Evolutionary conservation across 805 yeast genomes (phyloP).

Genomic region (Nematodospora valgi): DNA sequence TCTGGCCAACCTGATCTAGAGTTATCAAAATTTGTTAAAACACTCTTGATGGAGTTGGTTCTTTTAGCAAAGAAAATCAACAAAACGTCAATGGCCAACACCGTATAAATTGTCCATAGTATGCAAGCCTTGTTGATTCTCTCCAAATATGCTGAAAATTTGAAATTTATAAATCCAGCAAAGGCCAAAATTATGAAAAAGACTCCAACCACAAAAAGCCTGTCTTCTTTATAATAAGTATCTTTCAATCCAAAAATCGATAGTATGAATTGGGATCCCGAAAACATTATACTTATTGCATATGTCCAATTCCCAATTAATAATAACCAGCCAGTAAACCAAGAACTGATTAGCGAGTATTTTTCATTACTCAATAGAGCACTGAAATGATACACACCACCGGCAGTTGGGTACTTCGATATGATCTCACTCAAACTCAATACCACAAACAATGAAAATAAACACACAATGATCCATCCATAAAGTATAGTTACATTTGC

Average conservation of each 20-base stretch:
- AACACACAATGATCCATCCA: constrained; percentile 68
- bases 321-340: constrained; percentile 79
- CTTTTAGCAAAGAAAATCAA: constrained; percentile 54
- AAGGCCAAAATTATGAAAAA: constrained; percentile 54
- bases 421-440: constrained; percentile 74
- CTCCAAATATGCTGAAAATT: constrained; percentile 58
- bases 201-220: constrained; percentile 51
- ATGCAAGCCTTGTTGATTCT: constrained; percentile 64
- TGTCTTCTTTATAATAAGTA: constrained; percentile 55
- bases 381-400: constrained; percentile 74
- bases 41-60: constrained; percentile 56
- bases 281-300: constrained; percentile 68
- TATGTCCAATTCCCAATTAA: constrained; percentile 76
- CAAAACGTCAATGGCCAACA: constrained; percentile 61
- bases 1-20: constrained; percentile 74
- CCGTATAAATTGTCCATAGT: constrained; percentile 73
- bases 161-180: constrained; percentile 62
- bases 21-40: constrained; percentile 67
- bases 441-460: constrained; percentile 63
- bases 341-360: constrained; percentile 57
- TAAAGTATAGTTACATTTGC: constrained; percentile 72
- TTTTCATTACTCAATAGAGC: constrained; percentile 62
- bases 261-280: constrained; percentile 71
- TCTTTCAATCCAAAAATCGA: constrained; percentile 63
- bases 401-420: constrained; percentile 73